These are phyloP conservation scores for Parathielavia hyrcaniae DNA, from an alignment of 495 filamentous ascomycete genomes.

Conservation along the genomic window DNA sequence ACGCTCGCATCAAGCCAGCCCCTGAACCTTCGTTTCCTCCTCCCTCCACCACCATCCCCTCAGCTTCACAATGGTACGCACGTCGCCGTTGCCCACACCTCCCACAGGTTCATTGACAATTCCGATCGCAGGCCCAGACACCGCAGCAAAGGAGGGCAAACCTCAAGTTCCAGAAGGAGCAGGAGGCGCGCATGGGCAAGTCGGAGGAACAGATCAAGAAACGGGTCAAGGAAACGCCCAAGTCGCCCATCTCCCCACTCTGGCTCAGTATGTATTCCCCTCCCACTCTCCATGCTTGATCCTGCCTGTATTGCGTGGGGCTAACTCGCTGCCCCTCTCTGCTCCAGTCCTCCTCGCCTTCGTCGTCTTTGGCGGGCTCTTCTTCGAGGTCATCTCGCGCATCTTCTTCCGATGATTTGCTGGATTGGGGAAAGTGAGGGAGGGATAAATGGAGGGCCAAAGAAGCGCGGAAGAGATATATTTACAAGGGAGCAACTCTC, in stretches of 20 bases:
- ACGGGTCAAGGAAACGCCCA: constrained; percentile 53
- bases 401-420: constrained; percentile 54
- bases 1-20: not conserved
- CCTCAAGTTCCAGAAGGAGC: constrained; percentile 70
- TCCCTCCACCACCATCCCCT: not conserved
- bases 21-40: not conserved
- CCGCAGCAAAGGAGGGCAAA: constrained; percentile 88
- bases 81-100: not conserved
- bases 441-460: not conserved
- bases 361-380: constrained; percentile 73
- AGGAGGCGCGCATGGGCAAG: constrained; percentile 79
- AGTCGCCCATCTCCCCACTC: constrained; percentile 69
- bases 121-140: constrained; percentile 69
- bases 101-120: not conserved
- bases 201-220: constrained; percentile 62
- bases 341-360: constrained; percentile 67
- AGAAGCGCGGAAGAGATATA: not conserved
- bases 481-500: not conserved
- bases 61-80: constrained; percentile 27
- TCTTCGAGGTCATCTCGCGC: constrained; percentile 72
- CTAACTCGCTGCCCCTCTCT: not conserved
- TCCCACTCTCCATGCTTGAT: not conserved
- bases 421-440: not conserved
- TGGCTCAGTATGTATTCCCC: constrained; percentile 67
- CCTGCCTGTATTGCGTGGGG: too few species aligned